phyloP scores from a whole-genome alignment of 495 filamentous ascomycete genomes.

The Articulospora tetracladia region DNA sequence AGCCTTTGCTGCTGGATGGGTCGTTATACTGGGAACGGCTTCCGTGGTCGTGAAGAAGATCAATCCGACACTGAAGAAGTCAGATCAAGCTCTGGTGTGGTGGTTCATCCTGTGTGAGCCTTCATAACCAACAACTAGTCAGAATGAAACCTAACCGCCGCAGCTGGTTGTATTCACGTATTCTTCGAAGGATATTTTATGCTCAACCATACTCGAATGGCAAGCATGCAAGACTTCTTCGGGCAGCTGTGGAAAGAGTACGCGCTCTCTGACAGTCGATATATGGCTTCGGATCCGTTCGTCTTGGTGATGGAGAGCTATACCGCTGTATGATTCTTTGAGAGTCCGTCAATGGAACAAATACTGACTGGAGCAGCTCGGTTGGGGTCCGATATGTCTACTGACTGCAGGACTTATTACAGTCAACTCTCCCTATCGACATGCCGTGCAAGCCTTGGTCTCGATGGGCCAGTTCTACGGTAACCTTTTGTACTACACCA shows the following conservation, averaged over 20 bases:
- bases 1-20: slow-evolving; percentile 47
- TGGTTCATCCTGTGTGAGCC: slow-evolving; percentile 72
- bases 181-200: slow-evolving; percentile 58
- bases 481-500: slow-evolving; percentile 55
- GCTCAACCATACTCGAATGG: slow-evolving; percentile 39
- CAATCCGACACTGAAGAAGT: slow-evolving; percentile 40
- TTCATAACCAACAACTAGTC: slow-evolving; percentile 26
- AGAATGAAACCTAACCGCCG: neutral
- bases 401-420: slow-evolving; percentile 42
- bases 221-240: slow-evolving; percentile 39
- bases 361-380: slow-evolving; percentile 42
- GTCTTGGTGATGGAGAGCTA: slow-evolving; percentile 53
- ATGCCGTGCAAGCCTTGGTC: slow-evolving; percentile 51
- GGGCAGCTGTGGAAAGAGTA: slow-evolving; percentile 64
- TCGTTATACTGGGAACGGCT: slow-evolving; percentile 47
- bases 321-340: slow-evolving; percentile 36
- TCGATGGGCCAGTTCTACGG: slow-evolving; percentile 57
- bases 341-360: neutral
- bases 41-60: slow-evolving; percentile 41
- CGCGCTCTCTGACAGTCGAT: slow-evolving; percentile 53
- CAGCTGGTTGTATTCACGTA: slow-evolving; percentile 50
- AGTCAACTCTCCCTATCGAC: slow-evolving; percentile 42
- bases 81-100: slow-evolving; percentile 53
- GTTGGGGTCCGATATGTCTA: slow-evolving; percentile 56
- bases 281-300: slow-evolving; percentile 48